These are phyloP conservation scores for Dendrobium officinale DNA, from an alignment of 106 monocot species.

Conservation along the genomic window DNA sequence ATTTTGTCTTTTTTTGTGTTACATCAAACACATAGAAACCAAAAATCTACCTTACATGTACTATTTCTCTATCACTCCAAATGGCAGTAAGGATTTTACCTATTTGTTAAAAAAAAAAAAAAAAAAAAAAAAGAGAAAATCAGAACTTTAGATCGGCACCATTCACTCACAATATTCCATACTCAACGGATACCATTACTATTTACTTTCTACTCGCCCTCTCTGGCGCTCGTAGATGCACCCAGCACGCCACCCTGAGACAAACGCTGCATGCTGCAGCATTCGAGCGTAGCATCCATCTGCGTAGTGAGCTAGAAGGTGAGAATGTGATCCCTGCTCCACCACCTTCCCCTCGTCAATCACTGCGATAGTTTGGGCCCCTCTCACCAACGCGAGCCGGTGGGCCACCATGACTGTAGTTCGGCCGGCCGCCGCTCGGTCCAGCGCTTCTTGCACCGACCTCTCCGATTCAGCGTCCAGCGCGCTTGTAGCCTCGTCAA, in stretches of 20 bases:
- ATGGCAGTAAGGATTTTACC: not conserved
- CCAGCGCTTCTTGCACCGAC: constrained; percentile 74
- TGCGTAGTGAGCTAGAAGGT: constrained; percentile 59
- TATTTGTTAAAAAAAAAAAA: constrained; percentile 6
- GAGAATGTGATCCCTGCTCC: constrained; percentile 90
- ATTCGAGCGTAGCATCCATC: constrained; percentile 84
- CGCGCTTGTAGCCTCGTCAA: constrained; percentile 95
- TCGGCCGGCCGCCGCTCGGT: constrained; percentile 29
- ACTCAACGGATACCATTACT: not conserved
- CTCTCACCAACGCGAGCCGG: constrained; percentile 62
- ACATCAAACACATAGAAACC: too few species aligned
- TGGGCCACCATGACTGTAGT: constrained; percentile 89
- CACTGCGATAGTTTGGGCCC: constrained; percentile 72
- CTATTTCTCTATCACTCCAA: not conserved
- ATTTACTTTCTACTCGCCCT: not conserved
- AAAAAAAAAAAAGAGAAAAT: constrained; percentile 8
- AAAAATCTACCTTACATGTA: not conserved
- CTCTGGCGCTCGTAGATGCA: constrained; percentile 18
- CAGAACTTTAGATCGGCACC: not conserved
- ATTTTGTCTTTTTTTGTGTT: too few species aligned
- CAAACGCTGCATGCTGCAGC: constrained; percentile 84
- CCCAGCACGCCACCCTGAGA: constrained; percentile 1
- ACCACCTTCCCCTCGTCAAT: constrained; percentile 97
- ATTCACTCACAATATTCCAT: too few species aligned
- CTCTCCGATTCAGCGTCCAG: constrained; percentile 86